Conservation (phyloP, 2,329 filamentous ascomycete species). For the Boeremia exigua region DNA sequence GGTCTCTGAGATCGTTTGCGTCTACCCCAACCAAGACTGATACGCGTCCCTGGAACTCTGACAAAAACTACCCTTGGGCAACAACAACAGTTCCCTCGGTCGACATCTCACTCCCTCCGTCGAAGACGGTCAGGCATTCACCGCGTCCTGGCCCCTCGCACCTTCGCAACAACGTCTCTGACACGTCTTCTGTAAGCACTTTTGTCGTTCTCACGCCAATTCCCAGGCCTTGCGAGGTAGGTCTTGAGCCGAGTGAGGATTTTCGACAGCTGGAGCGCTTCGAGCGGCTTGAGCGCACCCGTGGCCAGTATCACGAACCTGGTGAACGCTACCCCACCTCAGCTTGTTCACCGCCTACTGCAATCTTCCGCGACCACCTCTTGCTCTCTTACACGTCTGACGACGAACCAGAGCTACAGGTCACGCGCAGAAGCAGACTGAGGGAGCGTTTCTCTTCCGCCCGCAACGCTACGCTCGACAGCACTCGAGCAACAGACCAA, state of each 20-base stretch:
- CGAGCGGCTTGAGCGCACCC: conserved; percentile 31
- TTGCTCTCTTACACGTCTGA: conserved; percentile 35
- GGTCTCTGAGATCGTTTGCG: conserved; percentile 36
- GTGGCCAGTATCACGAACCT: conserved; percentile 44
- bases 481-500: conserved; percentile 15
- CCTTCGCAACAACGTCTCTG: conserved; percentile 38
- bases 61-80: conserved; percentile 56
- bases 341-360: conserved; percentile 51
- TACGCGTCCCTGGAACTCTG: conserved; percentile 55
- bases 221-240: not conserved
- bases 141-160: conserved; percentile 41
- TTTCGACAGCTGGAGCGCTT: conserved; percentile 25
- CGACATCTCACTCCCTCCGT: conserved; percentile 50
- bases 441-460: conserved; percentile 32
- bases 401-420: conserved; percentile 30
- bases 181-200: conserved; percentile 31
- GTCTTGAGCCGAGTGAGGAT: conserved; percentile 8
- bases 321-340: conserved; percentile 59
- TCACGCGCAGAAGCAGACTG: conserved; percentile 31
- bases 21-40: conserved; percentile 39
- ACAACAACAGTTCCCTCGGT: conserved; percentile 44
- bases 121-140: conserved; percentile 34
- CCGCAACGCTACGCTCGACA: conserved; percentile 23
- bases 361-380: conserved; percentile 34
- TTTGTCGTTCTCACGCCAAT: conserved; percentile 23